Evolutionary conservation across 108 stramenopile genomes (phyloP).

Genomic region (Discostella stelligeroides): DNA sequence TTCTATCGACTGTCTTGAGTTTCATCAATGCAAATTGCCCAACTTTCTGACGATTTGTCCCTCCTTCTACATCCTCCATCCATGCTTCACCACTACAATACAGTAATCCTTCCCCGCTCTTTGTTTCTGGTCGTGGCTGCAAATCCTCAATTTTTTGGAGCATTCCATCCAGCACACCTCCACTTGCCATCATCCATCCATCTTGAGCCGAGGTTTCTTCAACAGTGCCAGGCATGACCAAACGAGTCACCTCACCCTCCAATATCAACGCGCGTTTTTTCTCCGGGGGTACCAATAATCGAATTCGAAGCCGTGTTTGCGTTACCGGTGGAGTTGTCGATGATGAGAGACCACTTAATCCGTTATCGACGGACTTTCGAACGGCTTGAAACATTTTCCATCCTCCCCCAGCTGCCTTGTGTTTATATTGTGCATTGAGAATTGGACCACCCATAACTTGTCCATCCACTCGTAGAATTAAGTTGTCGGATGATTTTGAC

Average conservation of each 20-base stretch:
- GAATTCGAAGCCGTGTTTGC: conserved; percentile 63
- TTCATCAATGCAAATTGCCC: conserved; percentile 74
- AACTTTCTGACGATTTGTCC: conserved; percentile 60
- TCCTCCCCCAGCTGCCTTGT: conserved; percentile 79
- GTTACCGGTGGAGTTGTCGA: conserved; percentile 9
- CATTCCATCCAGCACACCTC: conserved; percentile 41
- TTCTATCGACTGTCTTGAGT: conserved; percentile 44
- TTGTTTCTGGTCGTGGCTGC: background rate
- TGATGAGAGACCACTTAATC: conserved; percentile 17
- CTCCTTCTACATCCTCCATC: conserved; percentile 70
- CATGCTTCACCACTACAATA: conserved; percentile 56
- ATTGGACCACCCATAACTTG: conserved; percentile 76
- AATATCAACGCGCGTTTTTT: conserved; percentile 75
- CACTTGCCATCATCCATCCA: conserved; percentile 27
- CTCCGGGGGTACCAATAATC: conserved; percentile 79
- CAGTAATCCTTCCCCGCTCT: conserved; percentile 33
- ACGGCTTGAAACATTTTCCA: conserved; percentile 71
- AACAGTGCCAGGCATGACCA: conserved; percentile 21
- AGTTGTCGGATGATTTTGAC: conserved; percentile 58
- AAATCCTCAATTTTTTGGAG: conserved; percentile 12
- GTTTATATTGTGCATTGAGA: conserved; percentile 64
- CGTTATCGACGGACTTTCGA: conserved; percentile 19
- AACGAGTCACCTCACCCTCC: conserved; percentile 65
- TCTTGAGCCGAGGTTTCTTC: conserved; percentile 31
- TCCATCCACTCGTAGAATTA: conserved; percentile 77